Evolutionary conservation across 495 filamentous ascomycete species (phyloP).

Genomic region (Penicillium mononematosum): DNA sequence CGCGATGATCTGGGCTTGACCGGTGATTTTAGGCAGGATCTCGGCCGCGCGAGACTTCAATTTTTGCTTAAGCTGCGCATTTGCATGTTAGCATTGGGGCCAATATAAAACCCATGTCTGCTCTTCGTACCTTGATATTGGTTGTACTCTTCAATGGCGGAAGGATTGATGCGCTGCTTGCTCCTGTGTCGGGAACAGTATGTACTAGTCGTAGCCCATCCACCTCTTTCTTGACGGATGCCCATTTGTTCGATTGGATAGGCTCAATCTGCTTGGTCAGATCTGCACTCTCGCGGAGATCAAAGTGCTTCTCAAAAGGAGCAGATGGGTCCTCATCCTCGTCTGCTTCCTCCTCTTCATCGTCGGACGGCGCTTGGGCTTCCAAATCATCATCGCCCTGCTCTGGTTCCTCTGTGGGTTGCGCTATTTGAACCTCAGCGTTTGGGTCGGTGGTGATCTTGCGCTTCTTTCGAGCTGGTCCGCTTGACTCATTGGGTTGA

Average conservation of each 20-base stretch:
- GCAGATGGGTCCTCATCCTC: slow-evolving; percentile 52
- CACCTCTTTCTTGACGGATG: slow-evolving; percentile 37
- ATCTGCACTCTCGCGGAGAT: slow-evolving; percentile 55
- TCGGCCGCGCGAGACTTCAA: slow-evolving; percentile 37
- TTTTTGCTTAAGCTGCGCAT: slow-evolving; percentile 46
- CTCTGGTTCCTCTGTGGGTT: slow-evolving; percentile 28
- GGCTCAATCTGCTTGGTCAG: slow-evolving; percentile 54
- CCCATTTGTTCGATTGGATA: slow-evolving; percentile 58
- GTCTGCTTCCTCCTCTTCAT: slow-evolving; percentile 40
- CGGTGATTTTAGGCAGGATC: slow-evolving; percentile 34
- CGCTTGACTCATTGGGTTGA: slow-evolving; percentile 47
- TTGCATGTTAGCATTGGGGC: slow-evolving; percentile 4
- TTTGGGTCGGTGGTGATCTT: slow-evolving; percentile 53
- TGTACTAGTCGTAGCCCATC: slow-evolving; percentile 48
- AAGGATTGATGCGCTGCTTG: slow-evolving; percentile 27
- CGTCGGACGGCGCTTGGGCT: slow-evolving; percentile 42
- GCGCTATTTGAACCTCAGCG: slow-evolving; percentile 17
- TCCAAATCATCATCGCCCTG: slow-evolving; percentile 29
- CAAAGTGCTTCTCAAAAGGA: slow-evolving; percentile 80
- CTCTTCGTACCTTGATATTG: slow-evolving; percentile 35
- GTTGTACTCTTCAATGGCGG: slow-evolving; percentile 38
- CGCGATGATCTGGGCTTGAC: slow-evolving; percentile 35
- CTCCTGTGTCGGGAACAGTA: slow-evolving; percentile 39
- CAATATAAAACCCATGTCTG: background rate
- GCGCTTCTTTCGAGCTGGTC: slow-evolving; percentile 63